phyloP scores from a whole-genome alignment of 2,329 filamentous ascomycete genomes.

The Talaromyces marneffei region DNA sequence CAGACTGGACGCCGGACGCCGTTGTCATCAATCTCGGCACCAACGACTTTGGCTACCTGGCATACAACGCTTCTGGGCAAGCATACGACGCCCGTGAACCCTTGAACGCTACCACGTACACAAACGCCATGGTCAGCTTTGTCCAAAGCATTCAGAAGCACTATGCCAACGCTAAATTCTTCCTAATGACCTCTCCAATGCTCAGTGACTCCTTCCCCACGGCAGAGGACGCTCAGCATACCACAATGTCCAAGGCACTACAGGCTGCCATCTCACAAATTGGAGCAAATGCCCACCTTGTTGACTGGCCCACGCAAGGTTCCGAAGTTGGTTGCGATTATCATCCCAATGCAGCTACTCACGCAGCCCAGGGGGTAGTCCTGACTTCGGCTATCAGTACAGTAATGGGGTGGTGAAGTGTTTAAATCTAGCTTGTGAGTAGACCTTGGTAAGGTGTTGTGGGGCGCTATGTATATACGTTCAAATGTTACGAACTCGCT shows the following conservation, averaged over 20 bases:
- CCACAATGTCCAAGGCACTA: constrained; percentile 1
- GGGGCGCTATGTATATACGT: not conserved
- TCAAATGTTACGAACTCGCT: not conserved
- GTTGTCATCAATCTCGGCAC: constrained; percentile 12
- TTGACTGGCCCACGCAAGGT: constrained; percentile 11
- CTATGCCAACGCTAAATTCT: not conserved
- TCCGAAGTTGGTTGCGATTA: constrained; percentile 6
- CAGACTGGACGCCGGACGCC: not conserved
- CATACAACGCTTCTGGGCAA: not conserved
- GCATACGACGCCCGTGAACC: not conserved
- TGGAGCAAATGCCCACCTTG: constrained; percentile 4
- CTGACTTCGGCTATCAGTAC: constrained; percentile 1
- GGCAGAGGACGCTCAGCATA: constrained; percentile 4
- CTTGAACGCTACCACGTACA: not conserved
- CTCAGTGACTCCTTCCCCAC: constrained; percentile 6
- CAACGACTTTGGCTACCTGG: constrained; percentile 4
- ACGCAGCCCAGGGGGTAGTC: not conserved
- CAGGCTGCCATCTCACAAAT: not conserved
- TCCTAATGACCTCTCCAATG: constrained; percentile 12
- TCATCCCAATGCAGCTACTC: constrained; percentile 9
- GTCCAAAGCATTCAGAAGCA: constrained; percentile 4
- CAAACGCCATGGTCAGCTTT: constrained; percentile 4
- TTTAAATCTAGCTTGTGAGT: not conserved
- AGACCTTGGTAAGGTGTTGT: too few species aligned
- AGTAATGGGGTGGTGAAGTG: not conserved